Base-by-base conservation (phyloP, 2,329 filamentous ascomycete genomes). In the Alternaria conjuncta region DNA sequence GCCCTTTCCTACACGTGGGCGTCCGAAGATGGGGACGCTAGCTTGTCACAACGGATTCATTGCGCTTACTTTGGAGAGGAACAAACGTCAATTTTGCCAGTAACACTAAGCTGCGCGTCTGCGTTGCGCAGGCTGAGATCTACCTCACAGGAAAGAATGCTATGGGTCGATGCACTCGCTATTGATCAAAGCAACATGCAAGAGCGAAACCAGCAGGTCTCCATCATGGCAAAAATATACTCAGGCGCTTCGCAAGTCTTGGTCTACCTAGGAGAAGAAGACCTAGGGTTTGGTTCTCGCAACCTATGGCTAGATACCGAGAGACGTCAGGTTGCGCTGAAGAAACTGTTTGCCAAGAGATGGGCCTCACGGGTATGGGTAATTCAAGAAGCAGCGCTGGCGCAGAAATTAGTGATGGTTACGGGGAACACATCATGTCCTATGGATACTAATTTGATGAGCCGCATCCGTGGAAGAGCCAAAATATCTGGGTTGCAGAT, bases 1-100 rank as follows among this genome's bases (percentile, higher is more conserved):
- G 69, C 71, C n/a, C 49, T 71, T n/a, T 71, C 68, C 5, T 73
- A 73, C 56, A 59, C 68, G 2, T 73, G 71, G 69, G 71, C 66
- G 2, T 59, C 64, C 11, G 66, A 68, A 57, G 61, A 63, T 43
- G 66, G 66, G 18, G 64, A 68, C 46, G 44, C 59, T 30, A 62
- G 46, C 23, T 60, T 65, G 18, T 60, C 60, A n/a, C 60, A 65
- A 18, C 32, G 36, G 9, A 51, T 68, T n/a, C 21, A 32, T 13
- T 65, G 61, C 30, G 55, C 63, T n/a, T 65, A 65, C 46, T 15
- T 62, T 11, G 63, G 63, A 41, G 60, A 63, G 6, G 36, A 53
- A 26, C 12, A 60, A 5, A 25, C 21, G 4, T 30, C 54, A 10
- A 18, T 46, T 46, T 21, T 68, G 26, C 20, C 32, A 25, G 46